Evolutionary conservation across 2,329 filamentous ascomycete genomes (phyloP), one percentile per base, ranked within the genome.

Genomic region (Leptographium flavum): DNA sequence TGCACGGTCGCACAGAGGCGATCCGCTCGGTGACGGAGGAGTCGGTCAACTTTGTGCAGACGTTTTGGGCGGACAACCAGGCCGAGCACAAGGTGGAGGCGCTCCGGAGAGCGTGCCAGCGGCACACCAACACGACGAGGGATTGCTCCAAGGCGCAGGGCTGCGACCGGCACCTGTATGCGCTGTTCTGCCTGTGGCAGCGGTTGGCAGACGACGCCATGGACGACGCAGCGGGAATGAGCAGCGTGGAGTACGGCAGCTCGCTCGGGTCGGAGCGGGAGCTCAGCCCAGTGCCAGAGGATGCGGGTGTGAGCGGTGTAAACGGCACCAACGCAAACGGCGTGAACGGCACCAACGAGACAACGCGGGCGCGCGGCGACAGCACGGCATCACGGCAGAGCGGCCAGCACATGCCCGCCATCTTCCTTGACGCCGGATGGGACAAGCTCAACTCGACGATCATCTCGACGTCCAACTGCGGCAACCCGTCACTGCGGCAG

Each of bases 381-480:
- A 53, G 52, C 47, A 49, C 14, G 43, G 43, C 54, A 50, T 50
- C 55, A 47, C 47, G 50, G 14, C 41, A 47, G 19, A 40, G 35
- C 33, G 41, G 22, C 14, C 31, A 32, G 19, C 44, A 45, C 19
- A 72, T 90, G 55, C 92, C 92, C 0, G 68, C 80, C 6, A 73
- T 98, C 46, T 98, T 96, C 61, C 79, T 81, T 40, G 92, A 98
- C 57, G 55, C 74, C 1, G 92, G 90, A 40, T 98, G 88, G 87
- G 90, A 96, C 62, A 88, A 84, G 59, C 76, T 95, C 52, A 96
- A 96, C 68, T 93, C 76, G 51, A 96, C 90, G 9, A 86, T 96
- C 52, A 69, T 98, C 33, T 94, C 86, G 7, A 96, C 92, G 0
- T 95, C 88, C n/a, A 98, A 98, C 69, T 98, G 92, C 63, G 92